These are phyloP conservation scores for Biscogniauxia marginata DNA, from an alignment of 2,329 filamentous ascomycete species.

Conservation along the genomic window DNA sequence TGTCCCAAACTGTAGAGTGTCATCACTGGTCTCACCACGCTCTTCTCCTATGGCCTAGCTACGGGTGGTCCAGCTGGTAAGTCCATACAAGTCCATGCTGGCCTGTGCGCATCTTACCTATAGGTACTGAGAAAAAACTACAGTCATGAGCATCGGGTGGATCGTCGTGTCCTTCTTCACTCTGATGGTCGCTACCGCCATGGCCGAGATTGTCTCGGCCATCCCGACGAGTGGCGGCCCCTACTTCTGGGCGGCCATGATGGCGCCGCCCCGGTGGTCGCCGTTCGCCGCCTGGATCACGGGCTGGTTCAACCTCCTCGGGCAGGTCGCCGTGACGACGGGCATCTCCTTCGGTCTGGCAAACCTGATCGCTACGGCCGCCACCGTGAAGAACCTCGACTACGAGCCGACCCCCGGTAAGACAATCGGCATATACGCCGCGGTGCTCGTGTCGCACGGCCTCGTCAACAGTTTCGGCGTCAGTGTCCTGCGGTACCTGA, in stretches of 20 bases:
- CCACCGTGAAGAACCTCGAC: conserved; percentile 35
- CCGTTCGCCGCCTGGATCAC: conserved; percentile 41
- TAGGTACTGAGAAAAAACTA: not conserved
- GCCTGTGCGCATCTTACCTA: not conserved
- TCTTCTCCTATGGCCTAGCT: conserved; percentile 55
- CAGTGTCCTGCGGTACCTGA: conserved; percentile 52
- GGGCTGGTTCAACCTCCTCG: conserved; percentile 43
- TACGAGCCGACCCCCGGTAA: conserved; percentile 42
- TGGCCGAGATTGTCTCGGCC: conserved; percentile 60
- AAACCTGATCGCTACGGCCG: conserved; percentile 37
- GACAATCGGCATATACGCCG: conserved; percentile 60
- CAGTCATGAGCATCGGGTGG: conserved; percentile 43
- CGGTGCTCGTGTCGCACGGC: conserved; percentile 52
- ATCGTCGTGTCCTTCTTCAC: conserved; percentile 56
- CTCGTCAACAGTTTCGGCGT: conserved; percentile 59
- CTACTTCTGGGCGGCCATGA: conserved; percentile 60
- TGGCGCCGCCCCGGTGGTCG: conserved; percentile 46
- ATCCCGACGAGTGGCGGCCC: conserved; percentile 58
- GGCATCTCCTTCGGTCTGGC: conserved; percentile 43
- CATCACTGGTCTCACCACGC: conserved; percentile 58
- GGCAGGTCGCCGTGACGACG: conserved; percentile 42
- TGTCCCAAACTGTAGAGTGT: no score
- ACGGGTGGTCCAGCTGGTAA: conserved; percentile 49
- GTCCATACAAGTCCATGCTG: conserved; percentile 2
- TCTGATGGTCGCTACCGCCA: conserved; percentile 51